Evolutionary conservation across 148 eudicot species (phyloP).

Genomic region (Persicaria tinctoria): DNA sequence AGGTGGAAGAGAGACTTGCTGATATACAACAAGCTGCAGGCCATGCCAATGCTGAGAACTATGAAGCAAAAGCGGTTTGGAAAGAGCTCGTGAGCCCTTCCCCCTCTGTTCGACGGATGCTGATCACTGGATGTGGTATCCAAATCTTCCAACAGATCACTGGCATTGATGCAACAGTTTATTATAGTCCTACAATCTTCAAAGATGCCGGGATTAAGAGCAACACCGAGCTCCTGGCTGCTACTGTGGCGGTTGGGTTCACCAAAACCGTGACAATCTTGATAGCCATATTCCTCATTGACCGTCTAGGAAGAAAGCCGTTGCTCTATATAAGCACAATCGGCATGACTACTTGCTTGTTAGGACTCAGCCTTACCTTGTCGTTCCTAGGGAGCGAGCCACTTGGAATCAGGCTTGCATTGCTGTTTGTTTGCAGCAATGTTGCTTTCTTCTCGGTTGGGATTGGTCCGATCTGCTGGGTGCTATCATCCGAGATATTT

Average conservation of each 20-base stretch:
- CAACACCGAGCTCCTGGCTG: slow-evolving; percentile 63
- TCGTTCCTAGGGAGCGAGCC: slow-evolving; percentile 35
- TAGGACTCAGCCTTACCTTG: slow-evolving; percentile 40
- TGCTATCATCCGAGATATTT: slow-evolving; percentile 65
- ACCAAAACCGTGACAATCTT: slow-evolving; percentile 56
- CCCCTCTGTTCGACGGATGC: slow-evolving; percentile 53
- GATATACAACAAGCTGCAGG: slow-evolving; percentile 61
- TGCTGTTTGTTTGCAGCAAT: slow-evolving; percentile 56
- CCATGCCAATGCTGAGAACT: slow-evolving; percentile 16
- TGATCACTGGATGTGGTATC: slow-evolving; percentile 59
- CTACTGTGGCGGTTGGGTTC: slow-evolving; percentile 79
- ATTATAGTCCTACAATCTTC: slow-evolving; percentile 77
- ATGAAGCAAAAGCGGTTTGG: slow-evolving; percentile 58
- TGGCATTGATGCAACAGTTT: slow-evolving; percentile 77
- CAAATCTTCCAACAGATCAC: slow-evolving; percentile 83
- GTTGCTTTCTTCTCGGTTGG: slow-evolving; percentile 87
- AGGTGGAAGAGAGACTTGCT: slow-evolving; percentile 65
- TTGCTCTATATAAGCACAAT: slow-evolving; percentile 69
- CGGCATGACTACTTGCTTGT: slow-evolving; percentile 84
- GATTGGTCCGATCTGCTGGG: slow-evolving; percentile 89
- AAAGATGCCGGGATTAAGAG: slow-evolving; percentile 49
- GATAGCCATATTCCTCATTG: slow-evolving; percentile 56
- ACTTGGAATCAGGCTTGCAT: slow-evolving; percentile 33
- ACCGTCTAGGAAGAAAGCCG: slow-evolving; percentile 73
- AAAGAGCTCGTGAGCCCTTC: slow-evolving; percentile 62